These are phyloP conservation scores for Lodderomyces metapsilosis DNA, from an alignment of 1,139 yeast genomes.

Conservation along the genomic window DNA sequence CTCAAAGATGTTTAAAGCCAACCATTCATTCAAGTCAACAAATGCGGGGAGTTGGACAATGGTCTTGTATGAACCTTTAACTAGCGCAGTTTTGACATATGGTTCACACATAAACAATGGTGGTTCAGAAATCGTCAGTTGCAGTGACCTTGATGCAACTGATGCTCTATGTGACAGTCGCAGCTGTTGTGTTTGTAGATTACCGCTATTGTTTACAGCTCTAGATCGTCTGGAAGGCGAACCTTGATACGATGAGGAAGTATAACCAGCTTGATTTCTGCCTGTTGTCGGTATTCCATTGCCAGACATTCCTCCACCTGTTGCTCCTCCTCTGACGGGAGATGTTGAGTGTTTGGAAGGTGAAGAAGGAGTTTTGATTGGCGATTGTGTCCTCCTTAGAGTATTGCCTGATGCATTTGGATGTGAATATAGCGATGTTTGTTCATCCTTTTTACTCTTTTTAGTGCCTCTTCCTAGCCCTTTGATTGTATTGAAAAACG, in stretches of 20 bases:
- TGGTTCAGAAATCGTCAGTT: slow-evolving; percentile 6
- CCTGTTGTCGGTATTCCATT: slow-evolving; percentile 5
- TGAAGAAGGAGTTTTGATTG: slow-evolving; percentile 19
- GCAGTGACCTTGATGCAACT: slow-evolving; percentile 10
- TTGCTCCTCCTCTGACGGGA: slow-evolving; percentile 4
- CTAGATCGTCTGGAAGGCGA: slow-evolving; percentile 38
- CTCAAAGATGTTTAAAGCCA: slow-evolving; percentile 89
- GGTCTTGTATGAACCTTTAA: slow-evolving; percentile 95
- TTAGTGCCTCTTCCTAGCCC: slow-evolving; percentile 67
- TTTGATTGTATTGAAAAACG: slow-evolving; percentile 47
- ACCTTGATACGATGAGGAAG: slow-evolving; percentile 11
- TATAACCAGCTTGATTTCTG: slow-evolving; percentile 2
- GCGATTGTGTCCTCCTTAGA: slow-evolving; percentile 37
- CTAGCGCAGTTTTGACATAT: slow-evolving; percentile 88
- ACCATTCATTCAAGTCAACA: slow-evolving; percentile 94
- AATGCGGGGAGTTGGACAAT: slow-evolving; percentile 93
- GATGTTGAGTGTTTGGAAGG: slow-evolving; percentile 30
- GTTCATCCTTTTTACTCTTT: slow-evolving; percentile 48
- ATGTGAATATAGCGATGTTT: slow-evolving; percentile 32
- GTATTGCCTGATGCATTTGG: slow-evolving; percentile 33
- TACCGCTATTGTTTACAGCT: slow-evolving; percentile 9
- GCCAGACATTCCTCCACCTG: not conserved
- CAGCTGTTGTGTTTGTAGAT: slow-evolving; percentile 19
- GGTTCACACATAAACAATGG: slow-evolving; percentile 89
- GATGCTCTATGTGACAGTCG: slow-evolving; percentile 23